Evolutionary conservation across 306 rosid species (phyloP).

Genomic region (Herpetospermum pedunculosum): DNA sequence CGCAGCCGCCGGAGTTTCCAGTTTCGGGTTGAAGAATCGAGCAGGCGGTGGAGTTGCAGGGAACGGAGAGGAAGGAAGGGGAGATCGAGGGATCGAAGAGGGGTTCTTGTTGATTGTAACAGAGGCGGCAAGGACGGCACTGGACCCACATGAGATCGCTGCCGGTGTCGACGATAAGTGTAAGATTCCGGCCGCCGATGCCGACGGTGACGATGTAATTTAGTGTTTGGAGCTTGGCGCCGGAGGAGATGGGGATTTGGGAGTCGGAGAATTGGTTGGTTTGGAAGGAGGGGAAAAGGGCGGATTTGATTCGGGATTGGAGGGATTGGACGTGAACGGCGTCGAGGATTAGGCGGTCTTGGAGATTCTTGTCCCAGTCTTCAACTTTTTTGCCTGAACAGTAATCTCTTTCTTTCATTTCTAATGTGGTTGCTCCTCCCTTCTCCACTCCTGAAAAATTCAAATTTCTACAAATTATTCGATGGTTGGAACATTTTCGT

Average conservation of each 20-base stretch:
- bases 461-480: no score
- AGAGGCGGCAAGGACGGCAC: constrained; percentile 64
- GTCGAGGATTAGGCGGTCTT: constrained; percentile 34
- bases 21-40: constrained; percentile 29
- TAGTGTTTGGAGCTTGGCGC: constrained; percentile 42
- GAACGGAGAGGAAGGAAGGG: constrained; percentile 37
- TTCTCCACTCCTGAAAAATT: constrained; percentile 41
- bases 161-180: constrained; percentile 81
- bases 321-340: constrained; percentile 37
- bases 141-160: constrained; percentile 86
- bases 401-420: constrained; percentile 53
- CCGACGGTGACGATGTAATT: constrained; percentile 68
- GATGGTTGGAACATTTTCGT: no score
- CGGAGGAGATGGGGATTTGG: constrained; percentile 62
- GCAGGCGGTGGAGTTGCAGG: constrained; percentile 52
- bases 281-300: constrained; percentile 14
- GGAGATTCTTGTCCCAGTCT: constrained; percentile 26
- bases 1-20: constrained; percentile 41
- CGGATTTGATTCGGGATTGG: constrained; percentile 25
- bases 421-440: constrained; percentile 49
- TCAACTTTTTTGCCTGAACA: constrained; percentile 38
- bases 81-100: constrained; percentile 55
- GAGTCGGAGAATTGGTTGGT: constrained; percentile 28
- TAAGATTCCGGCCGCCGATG: constrained; percentile 42
- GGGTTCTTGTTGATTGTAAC: constrained; percentile 67